Evolutionary conservation across 2,329 filamentous ascomycete genomes (phyloP).

Genomic region (Sarocladium kiliense): DNA sequence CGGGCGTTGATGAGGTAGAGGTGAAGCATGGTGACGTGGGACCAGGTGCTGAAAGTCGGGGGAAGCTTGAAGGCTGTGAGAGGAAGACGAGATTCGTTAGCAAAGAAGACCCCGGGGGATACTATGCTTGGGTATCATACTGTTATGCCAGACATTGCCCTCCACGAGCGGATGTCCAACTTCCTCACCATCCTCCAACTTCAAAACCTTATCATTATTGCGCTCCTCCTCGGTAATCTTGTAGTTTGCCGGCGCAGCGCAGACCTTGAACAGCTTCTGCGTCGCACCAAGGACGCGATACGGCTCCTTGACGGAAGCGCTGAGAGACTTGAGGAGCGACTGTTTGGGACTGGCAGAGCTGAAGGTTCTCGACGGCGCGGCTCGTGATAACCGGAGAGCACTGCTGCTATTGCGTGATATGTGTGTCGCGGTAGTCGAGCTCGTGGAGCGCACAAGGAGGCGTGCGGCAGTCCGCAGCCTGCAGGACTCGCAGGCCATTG

Average conservation of each 20-base stretch:
- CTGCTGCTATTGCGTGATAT: not conserved
- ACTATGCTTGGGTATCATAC: constrained; percentile 36
- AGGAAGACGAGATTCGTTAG: not conserved
- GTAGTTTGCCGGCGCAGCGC: constrained; percentile 70
- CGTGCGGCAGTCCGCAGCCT: constrained; percentile 5
- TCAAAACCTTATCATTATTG: constrained; percentile 61
- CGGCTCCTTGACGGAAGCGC: constrained; percentile 30
- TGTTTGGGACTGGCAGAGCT: constrained; percentile 26
- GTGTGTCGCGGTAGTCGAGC: not conserved
- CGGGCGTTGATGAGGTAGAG: constrained; percentile 87
- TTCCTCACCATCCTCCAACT: constrained; percentile 75
- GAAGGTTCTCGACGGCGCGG: constrained; percentile 27
- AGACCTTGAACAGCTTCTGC: constrained; percentile 72
- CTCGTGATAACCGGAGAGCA: constrained; percentile 3
- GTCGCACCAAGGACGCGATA: constrained; percentile 80
- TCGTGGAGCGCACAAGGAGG: constrained; percentile 1
- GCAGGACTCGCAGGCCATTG: not conserved
- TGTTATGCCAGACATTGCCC: constrained; percentile 63
- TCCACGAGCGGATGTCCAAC: constrained; percentile 48
- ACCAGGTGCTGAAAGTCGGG: constrained; percentile 93
- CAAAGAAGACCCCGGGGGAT: not conserved
- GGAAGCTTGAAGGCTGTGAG: constrained; percentile 65
- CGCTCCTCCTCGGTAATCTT: constrained; percentile 63
- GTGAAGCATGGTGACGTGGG: constrained; percentile 92
- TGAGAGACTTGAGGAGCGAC: constrained; percentile 28